phyloP scores from a whole-genome alignment of 306 rosid genomes.

The Luffa acutangula region DNA sequence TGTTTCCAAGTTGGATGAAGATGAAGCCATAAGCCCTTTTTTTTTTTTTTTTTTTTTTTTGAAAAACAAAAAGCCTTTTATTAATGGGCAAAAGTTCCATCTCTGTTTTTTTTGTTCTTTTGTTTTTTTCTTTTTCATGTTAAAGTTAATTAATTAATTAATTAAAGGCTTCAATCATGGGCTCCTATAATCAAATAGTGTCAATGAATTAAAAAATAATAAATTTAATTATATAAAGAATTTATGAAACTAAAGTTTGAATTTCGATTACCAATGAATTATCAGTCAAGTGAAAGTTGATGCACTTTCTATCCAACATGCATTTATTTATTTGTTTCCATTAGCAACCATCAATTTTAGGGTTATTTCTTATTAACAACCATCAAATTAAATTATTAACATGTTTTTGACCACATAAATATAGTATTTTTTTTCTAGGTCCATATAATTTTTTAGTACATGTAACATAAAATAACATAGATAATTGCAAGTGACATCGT shows the following conservation, averaged over 20 bases:
- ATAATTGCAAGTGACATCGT: too few relatives aligned
- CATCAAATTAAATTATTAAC: background rate
- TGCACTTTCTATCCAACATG: constrained; percentile 6
- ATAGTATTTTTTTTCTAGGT: background rate
- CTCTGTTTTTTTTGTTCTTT: background rate
- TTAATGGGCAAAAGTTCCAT: background rate
- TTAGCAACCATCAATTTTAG: background rate
- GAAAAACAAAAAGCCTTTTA: background rate
- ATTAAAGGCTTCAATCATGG: background rate
- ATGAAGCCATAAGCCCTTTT: background rate
- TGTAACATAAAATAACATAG: background rate
- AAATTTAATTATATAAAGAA: background rate
- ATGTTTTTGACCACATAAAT: background rate
- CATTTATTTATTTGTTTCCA: background rate
- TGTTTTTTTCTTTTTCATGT: background rate
- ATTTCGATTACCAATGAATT: background rate
- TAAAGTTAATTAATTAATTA: background rate
- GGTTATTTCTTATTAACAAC: background rate
- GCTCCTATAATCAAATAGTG: background rate
- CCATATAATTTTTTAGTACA: background rate
- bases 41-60: too few relatives aligned
- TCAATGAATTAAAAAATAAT: background rate
- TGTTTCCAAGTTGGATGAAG: background rate
- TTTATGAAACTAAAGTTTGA: background rate
- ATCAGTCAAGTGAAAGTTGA: constrained; percentile 1